Base-by-base conservation (phyloP, 129 eudicot species). In the Chrysanthemum makinoi region DNA sequence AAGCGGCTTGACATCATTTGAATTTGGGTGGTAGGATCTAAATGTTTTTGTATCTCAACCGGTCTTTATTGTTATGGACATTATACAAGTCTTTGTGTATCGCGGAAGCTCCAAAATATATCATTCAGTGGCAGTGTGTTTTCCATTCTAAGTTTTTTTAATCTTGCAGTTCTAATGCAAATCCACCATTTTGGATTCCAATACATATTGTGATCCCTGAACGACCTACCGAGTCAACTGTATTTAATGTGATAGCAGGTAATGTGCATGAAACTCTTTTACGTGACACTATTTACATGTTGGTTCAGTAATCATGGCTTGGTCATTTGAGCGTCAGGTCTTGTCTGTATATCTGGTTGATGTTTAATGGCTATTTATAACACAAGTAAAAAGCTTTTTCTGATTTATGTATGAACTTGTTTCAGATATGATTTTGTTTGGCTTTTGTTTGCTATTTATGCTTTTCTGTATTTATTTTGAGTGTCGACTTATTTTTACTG, bases 131-230 rank as follows among this genome's bases (percentile, higher is more conserved):
- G 50, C 24, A 47, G 52, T 47, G 57, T 1, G 16, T 52, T 17
- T 16, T 60, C 68, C 67, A 62, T 54, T 69, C 16, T 18, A 46
- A 57, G 53, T 44, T 11, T 49, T 71, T 28, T 16, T 54, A 39
- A 39, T 66, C 49, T 77, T 89, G 87, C 76, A 94, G 99, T 72
- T 94, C 99, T 50, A 84, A 84, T 79, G 88, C 96, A 82, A 94
- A 89, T 65, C 93, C 93, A 33, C 99, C 99, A 76, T 94, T 94
- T 83, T 94, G 99, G 99, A 94, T 94, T 69, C 99, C 99, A 16
- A 90, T 94, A 76, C 97, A 94, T 77, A 87, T 94, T 19, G 97
- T 94, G 77, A 90, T 94, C 67, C 99, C 99, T 17, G 99, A 94
- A 84, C 96, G 99, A 33, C 99, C 99, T 10, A 94, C 97, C 3